Base-by-base conservation (phyloP, 192 early-diverging fungal genomes). In the Rhizophlyctis rosea region DNA sequence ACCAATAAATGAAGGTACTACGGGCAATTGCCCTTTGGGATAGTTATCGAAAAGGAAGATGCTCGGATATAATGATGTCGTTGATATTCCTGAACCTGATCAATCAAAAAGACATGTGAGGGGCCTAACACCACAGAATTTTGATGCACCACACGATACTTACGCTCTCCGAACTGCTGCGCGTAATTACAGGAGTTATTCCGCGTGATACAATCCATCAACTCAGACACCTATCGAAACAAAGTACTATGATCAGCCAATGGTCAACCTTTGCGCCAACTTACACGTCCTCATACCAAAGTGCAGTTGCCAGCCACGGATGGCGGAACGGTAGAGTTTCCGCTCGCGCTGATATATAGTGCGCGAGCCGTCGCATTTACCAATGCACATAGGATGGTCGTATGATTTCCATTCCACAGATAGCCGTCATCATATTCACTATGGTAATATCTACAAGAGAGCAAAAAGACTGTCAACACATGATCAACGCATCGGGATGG, bases 161-260 rank as follows among this genome's bases (percentile, higher is more conserved):
- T 44, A 69, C 36, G 28, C 3, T 24, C 23, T 18, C 30, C 36
- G 14, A 63, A 64, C 14, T 34, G n/a, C 25, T 62, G 28, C 18
- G 64, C 29, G 0, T 61, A 24, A 0, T 56, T 18, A 59, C 90
- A 92, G 0, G 86, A 82, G 34, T 81, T 76, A 61, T 90, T 90
- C n/a, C 61, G 34, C 0, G 86, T 77, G 58, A 90, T 67, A 56
- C 90, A 92, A 13, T 71, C 68, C 47, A 88, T 68, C 50, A 90
- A 54, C 27, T 75, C 61, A 0, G 57, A 30, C 36, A 78, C 50
- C 68, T 69, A 34, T 23, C 16, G 61, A 9, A 35, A 1, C 1
- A 18, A 60, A 61, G 5, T 36, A 25, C 44, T 18, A 0, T 18
- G 34, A 61, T 25, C 59, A 21, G 7, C 24, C 25, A 7, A 5